Percentiles rank a stretch among this genome's conserved stretches.
Evolutionary conservation across 768 basidiomycete genomes (phyloP).

Genomic region (Suillus lakei): DNA sequence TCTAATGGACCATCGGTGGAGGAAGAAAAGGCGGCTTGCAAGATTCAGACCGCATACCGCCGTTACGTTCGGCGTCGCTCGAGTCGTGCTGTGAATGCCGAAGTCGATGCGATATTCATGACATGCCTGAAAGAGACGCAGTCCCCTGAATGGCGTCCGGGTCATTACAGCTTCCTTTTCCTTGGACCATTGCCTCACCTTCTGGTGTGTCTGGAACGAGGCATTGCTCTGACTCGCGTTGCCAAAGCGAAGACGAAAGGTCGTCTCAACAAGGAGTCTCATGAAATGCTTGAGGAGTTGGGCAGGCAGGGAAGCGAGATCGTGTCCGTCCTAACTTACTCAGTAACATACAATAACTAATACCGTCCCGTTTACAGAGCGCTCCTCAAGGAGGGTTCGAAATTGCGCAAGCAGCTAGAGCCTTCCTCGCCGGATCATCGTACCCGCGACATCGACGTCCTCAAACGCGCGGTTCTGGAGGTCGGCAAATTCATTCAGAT

Average conservation of each 20-base stretch:
- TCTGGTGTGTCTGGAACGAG: constrained; percentile 44
- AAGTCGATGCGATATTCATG: constrained; percentile 28
- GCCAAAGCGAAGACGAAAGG: constrained; percentile 37
- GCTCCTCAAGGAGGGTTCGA: constrained; percentile 28
- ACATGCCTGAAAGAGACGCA: constrained; percentile 32
- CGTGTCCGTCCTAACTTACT: constrained; percentile 33
- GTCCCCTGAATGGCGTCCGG: constrained; percentile 31
- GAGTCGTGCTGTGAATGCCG: constrained; percentile 15
- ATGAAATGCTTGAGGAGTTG: constrained; percentile 41
- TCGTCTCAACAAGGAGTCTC: constrained; percentile 26
- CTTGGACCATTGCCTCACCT: constrained; percentile 45
- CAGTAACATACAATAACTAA: not conserved
- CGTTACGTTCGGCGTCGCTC: constrained; percentile 6
- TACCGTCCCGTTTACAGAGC: constrained; percentile 22
- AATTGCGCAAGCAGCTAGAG: constrained; percentile 35
- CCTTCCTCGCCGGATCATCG: constrained; percentile 37
- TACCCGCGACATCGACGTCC: constrained; percentile 20
- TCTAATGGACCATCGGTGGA: constrained; percentile 26
- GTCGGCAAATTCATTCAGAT: constrained; percentile 32
- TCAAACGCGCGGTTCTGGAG: constrained; percentile 33
- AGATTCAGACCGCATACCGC: constrained; percentile 26
- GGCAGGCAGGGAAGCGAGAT: constrained; percentile 32
- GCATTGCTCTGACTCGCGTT: constrained; percentile 23
- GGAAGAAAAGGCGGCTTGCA: constrained; percentile 28
- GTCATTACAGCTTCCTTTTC: constrained; percentile 42